Evolutionary conservation across 1,284 basidiomycete genomes (phyloP).

Genomic region (Phylloporus sp.): DNA sequence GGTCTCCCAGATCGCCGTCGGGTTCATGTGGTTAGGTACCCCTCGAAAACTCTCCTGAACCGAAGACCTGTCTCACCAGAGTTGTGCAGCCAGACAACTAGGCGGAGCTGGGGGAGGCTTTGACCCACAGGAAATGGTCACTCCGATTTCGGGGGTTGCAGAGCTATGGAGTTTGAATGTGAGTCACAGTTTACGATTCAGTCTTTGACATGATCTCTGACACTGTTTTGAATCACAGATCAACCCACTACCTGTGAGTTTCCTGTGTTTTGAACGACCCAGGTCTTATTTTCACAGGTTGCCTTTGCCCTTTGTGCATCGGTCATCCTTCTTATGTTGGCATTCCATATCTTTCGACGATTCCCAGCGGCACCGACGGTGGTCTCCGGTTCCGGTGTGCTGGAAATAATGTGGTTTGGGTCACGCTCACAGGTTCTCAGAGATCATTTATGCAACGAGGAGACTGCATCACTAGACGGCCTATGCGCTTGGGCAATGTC

Average conservation of each 20-base stretch:
- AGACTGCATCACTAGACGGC: background rate
- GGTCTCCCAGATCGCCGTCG: background rate
- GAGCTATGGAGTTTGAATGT: background rate
- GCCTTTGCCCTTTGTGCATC: background rate
- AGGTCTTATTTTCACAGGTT: background rate
- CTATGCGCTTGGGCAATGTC: constrained; percentile 1
- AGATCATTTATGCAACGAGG: background rate
- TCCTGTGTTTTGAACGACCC: background rate
- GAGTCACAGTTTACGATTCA: background rate
- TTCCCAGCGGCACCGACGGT: background rate
- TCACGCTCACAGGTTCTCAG: background rate
- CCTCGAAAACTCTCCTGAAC: background rate
- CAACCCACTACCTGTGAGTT: constrained; percentile 1
- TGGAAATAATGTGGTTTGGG: constrained; percentile 7
- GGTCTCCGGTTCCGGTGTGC: background rate
- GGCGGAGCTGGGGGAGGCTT: background rate
- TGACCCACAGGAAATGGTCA: background rate
- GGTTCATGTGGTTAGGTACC: constrained; percentile 7
- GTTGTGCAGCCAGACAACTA: background rate
- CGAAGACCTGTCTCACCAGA: background rate
- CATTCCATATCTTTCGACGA: background rate
- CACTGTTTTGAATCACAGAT: background rate
- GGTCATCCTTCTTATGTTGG: background rate
- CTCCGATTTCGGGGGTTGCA: background rate
- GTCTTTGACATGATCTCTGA: background rate